Base-by-base conservation (phyloP, 1,284 basidiomycete genomes). In the Ustilago esculenta region DNA sequence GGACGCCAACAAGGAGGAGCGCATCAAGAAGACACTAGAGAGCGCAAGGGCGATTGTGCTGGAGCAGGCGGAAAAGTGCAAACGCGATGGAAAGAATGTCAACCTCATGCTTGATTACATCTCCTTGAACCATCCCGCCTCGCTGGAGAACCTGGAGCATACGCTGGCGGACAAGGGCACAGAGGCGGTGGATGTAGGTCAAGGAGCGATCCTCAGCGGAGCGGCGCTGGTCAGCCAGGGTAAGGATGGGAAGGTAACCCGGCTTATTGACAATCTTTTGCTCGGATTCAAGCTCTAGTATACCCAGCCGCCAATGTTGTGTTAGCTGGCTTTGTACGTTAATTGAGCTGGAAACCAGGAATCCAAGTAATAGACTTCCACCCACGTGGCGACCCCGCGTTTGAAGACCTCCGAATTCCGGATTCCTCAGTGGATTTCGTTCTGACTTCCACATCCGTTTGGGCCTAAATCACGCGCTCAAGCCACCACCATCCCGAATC, bases 261-360 rank as follows among this genome's bases (percentile, higher is more conserved):
- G 95, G 69, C 81, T 98, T 75, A 98, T 98, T 46, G 95, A 98
- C 82, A 98, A 98, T 82, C 82, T 97, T 34, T 84, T 95, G 36
- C 82, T 95, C 1, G 92, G 90, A 0, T 85, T 85, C 49, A 35
- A 56, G 23, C 48, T 78, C 8, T 65, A 46, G 24, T 37, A 15
- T 43, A 24, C 25, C 18, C 15, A 25, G 6, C 27, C 12, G 27
- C 27, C 27, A 29, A 29, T 12, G 12, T 29, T 12, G 27, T 29
- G 7, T 29, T 29, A n/a, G n/a, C n/a, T n/a, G n/a, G n/a, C n/a
- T n/a, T n/a, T n/a, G n/a, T n/a, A n/a, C n/a, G n/a, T n/a, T n/a
- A n/a, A n/a, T n/a, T n/a, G n/a, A n/a, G n/a, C n/a, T n/a, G n/a
- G n/a, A n/a, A n/a, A n/a, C n/a, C n/a, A n/a, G n/a, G n/a, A n/a